A percentile compares a stretch with the other conserved stretches of the same genome.
Conservation (phyloP, 768 basidiomycete species). For the Naganishia vishniacii region DNA sequence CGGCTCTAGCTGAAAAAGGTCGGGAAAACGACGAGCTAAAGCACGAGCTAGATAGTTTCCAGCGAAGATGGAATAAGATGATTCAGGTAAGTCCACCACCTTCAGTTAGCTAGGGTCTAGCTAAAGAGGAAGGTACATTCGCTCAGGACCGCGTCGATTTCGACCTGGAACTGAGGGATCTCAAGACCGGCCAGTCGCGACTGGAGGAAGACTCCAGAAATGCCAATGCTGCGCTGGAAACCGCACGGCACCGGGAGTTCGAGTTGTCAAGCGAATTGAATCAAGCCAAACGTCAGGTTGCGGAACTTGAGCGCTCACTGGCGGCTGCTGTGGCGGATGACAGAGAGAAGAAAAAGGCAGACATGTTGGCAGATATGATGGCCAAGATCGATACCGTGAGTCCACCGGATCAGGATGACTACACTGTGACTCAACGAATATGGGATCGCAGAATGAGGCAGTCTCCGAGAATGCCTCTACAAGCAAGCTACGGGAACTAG, state of each 20-base stretch:
- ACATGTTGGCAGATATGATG: conserved; percentile 99
- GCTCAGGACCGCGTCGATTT: conserved; percentile 93
- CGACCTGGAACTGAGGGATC: conserved; percentile 86
- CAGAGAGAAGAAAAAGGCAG: conserved; percentile 97
- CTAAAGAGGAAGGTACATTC: too few relatives aligned
- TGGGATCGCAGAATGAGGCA: conserved; percentile 34
- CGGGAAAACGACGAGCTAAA: conserved; percentile 80
- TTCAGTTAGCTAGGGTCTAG: too few relatives aligned
- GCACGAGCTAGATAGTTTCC: conserved; percentile 82
- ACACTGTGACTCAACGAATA: neutral
- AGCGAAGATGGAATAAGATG: conserved; percentile 76
- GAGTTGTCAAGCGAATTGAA: conserved; percentile 65
- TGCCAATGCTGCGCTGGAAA: conserved; percentile 82
- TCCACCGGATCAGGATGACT: neutral
- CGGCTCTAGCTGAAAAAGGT: conserved; percentile 68
- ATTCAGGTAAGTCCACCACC: conserved; percentile 58
- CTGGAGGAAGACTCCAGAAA: conserved; percentile 96
- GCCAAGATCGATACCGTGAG: conserved; percentile 91
- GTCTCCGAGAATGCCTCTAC: conserved; percentile 2
- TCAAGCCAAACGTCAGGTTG: conserved; percentile 56
- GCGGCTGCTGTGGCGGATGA: conserved; percentile 85
- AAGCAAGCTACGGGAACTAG: conserved; percentile 34
- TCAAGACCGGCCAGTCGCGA: conserved; percentile 82
- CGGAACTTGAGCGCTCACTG: conserved; percentile 78
- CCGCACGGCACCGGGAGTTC: conserved; percentile 85